A percentile compares a stretch with the other conserved stretches of the same genome.
Conservation (phyloP, 2,329 filamentous ascomycete species). For the Huntiella moniliformis region DNA sequence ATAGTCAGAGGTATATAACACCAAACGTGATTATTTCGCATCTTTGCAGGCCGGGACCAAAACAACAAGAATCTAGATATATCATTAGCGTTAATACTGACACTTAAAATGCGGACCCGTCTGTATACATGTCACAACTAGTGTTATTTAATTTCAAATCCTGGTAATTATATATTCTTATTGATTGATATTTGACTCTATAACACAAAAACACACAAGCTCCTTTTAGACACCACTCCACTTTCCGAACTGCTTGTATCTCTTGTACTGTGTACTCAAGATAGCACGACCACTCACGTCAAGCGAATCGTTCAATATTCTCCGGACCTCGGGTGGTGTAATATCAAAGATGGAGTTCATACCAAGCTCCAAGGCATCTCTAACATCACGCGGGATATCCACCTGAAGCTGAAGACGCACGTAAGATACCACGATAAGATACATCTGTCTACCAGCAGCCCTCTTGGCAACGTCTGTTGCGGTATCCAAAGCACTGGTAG, state of each 20-base stretch:
- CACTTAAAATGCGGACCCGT: too few species aligned
- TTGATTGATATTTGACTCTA: too few species aligned
- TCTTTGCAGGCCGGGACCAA: too few species aligned
- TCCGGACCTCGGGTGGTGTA: slow-evolving; percentile 33
- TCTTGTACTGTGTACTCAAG: slow-evolving; percentile 37
- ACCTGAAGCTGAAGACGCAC: slow-evolving; percentile 41
- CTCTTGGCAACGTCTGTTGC: slow-evolving; percentile 42
- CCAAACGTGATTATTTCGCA: too few species aligned
- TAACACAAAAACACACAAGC: too few species aligned
- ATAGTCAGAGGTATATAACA: too few species aligned
- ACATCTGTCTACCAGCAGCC: slow-evolving; percentile 43
- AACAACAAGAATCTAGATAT: too few species aligned
- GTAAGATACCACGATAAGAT: slow-evolving; percentile 38
- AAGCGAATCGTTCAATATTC: slow-evolving; percentile 39
- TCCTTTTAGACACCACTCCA: slow-evolving; percentile 35
- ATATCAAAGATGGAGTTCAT: slow-evolving; percentile 41
- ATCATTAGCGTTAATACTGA: too few species aligned
- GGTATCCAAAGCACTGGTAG: slow-evolving; percentile 31
- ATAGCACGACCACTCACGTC: slow-evolving; percentile 40
- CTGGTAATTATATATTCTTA: too few species aligned
- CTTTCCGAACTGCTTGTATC: slow-evolving; percentile 44
- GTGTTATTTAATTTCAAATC: too few species aligned
- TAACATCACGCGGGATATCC: slow-evolving; percentile 29
- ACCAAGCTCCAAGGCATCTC: slow-evolving; percentile 37
- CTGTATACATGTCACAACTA: too few species aligned